phyloP scores from a whole-genome alignment of 1,139 yeast genomes.

The Kurtzmaniella quercitrusa region DNA sequence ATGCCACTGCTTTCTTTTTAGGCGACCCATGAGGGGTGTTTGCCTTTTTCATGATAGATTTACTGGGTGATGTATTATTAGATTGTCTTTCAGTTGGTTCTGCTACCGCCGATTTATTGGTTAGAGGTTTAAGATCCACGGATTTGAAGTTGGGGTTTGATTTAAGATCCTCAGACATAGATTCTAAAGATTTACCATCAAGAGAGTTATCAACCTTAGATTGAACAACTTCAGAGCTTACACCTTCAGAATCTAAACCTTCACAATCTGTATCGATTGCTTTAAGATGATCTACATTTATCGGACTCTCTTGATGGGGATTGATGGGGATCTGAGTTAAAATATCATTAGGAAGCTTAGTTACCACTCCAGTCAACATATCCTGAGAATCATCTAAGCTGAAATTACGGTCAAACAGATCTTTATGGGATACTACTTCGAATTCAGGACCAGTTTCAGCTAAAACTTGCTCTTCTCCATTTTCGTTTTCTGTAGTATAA shows the following conservation, averaged over 20 bases:
- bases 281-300: too few species aligned
- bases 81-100: conserved; percentile 3
- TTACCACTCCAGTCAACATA: conserved; percentile 18
- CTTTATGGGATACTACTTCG: conserved; percentile 3
- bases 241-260: too few species aligned
- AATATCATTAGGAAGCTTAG: neutral
- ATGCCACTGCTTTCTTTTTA: conserved; percentile 35
- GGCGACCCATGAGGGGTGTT: conserved; percentile 26
- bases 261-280: too few species aligned
- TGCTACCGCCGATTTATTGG: neutral
- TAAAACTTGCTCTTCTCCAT: conserved; percentile 5
- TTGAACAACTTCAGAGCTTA: too few species aligned
- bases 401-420: conserved; percentile 26
- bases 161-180: too few species aligned
- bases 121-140: neutral
- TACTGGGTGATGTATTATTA: conserved; percentile 28
- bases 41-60: conserved; percentile 36
- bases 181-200: too few species aligned
- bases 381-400: conserved; percentile 21
- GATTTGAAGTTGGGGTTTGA: too few species aligned
- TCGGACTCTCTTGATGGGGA: conserved; percentile 1
- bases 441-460: neutral
- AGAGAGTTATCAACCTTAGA: too few species aligned
- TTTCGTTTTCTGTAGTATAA: conserved; percentile 30
- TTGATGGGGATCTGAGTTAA: conserved; percentile 13